phyloP scores from a whole-genome alignment of 495 filamentous ascomycete genomes.

The Tuber brumale region DNA sequence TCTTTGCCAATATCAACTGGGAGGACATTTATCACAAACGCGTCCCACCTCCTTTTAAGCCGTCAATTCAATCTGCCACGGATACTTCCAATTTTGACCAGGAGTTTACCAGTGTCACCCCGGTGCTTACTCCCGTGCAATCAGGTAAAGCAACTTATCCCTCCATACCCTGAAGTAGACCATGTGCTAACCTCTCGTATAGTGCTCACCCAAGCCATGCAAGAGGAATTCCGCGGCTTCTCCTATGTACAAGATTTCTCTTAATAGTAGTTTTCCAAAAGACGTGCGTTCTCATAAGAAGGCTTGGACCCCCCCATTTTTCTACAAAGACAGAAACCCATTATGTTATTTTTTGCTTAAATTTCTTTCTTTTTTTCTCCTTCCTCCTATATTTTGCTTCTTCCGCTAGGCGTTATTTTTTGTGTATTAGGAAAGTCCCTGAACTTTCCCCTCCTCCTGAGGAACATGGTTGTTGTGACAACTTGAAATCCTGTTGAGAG shows the following conservation, averaged over 20 bases:
- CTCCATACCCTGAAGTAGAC: conserved; percentile 1
- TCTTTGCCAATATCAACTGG: conserved; percentile 97
- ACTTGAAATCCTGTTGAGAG: background rate
- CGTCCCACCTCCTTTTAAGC: conserved; percentile 79
- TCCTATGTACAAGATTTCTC: conserved; percentile 81
- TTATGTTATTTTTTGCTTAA: conserved; percentile 25
- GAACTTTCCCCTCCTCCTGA: background rate
- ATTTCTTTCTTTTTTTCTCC: conserved; percentile 22
- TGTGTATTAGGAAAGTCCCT: conserved; percentile 13
- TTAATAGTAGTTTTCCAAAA: conserved; percentile 39
- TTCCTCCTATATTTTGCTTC: conserved; percentile 36
- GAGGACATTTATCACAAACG: conserved; percentile 96
- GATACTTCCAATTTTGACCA: conserved; percentile 99
- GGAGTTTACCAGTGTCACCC: conserved; percentile 97
- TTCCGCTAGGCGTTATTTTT: conserved; percentile 11
- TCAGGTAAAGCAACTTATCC: conserved; percentile 63
- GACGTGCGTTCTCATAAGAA: background rate
- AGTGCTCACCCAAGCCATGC: conserved; percentile 95
- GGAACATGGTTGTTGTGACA: background rate
- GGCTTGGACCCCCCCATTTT: background rate
- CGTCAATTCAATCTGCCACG: conserved; percentile 78
- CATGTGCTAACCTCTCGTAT: conserved; percentile 1
- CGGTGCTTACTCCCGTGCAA: conserved; percentile 93
- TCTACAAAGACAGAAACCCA: conserved; percentile 3
- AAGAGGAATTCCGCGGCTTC: conserved; percentile 99